A percentile compares a stretch with the other conserved stretches of the same genome.
These are phyloP conservation scores for Naumovozyma castellii DNA, from an alignment of 805 yeast species.

Conservation along the genomic window DNA sequence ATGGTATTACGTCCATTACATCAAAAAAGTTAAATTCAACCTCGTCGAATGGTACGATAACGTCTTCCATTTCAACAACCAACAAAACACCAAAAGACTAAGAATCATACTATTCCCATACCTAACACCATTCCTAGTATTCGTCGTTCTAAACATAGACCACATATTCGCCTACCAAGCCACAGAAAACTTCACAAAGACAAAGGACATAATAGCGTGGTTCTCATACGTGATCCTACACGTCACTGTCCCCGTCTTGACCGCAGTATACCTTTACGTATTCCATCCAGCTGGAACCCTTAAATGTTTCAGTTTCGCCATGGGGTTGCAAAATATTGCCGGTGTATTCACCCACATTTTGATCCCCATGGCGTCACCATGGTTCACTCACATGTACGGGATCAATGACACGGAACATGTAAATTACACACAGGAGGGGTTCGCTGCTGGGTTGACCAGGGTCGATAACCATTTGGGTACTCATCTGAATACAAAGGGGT, in stretches of 20 bases:
- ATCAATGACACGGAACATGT: constrained; percentile 39
- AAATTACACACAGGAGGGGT: constrained; percentile 54
- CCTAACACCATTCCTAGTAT: constrained; percentile 35
- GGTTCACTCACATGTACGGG: constrained; percentile 59
- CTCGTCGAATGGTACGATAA: constrained; percentile 20
- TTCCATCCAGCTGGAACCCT: constrained; percentile 60
- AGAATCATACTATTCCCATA: constrained; percentile 20
- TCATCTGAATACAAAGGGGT: constrained; percentile 49
- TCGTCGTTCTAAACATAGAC: constrained; percentile 37
- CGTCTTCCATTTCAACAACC: constrained; percentile 13
- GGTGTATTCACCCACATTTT: constrained; percentile 53
- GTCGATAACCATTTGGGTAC: constrained; percentile 58
- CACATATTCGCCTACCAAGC: constrained; percentile 34
- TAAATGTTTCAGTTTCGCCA: constrained; percentile 41
- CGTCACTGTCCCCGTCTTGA: constrained; percentile 49
- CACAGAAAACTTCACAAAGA: constrained; percentile 30
- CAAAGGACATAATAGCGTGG: constrained; percentile 52
- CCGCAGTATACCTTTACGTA: constrained; percentile 53
- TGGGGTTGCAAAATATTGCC: constrained; percentile 51
- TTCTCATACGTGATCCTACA: constrained; percentile 53
- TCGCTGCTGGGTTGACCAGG: constrained; percentile 60
- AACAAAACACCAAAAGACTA: constrained; percentile 11
- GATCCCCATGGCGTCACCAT: constrained; percentile 68
- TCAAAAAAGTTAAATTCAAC: constrained; percentile 13
- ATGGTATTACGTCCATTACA: constrained; percentile 25